Conservation (phyloP, 257 asterid genomes). For the Solanum verrucosum region DNA sequence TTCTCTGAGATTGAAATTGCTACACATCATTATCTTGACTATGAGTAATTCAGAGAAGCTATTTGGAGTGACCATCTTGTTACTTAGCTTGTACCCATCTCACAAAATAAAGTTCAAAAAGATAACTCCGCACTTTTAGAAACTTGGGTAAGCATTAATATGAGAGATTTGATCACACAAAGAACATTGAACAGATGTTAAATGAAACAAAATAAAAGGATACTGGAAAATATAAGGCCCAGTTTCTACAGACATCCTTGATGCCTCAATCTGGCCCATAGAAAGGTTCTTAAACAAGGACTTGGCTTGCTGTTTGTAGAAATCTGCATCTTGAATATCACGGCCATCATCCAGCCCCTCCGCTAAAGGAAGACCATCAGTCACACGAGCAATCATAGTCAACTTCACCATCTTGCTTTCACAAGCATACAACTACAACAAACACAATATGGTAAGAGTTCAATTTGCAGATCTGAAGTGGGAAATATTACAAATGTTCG, state of each 20-base stretch:
- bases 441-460: background rate
- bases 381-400: constrained; percentile 96
- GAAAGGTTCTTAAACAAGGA: constrained; percentile 81
- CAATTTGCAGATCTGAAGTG: background rate
- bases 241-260: constrained; percentile 92
- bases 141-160: background rate
- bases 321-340: constrained; percentile 74
- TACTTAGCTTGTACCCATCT: background rate
- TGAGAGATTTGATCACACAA: background rate
- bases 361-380: constrained; percentile 88
- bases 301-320: constrained; percentile 86
- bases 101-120: background rate
- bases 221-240: constrained; percentile 94
- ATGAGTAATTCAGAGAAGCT: background rate
- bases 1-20: background rate
- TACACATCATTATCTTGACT: background rate
- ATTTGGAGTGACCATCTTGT: background rate
- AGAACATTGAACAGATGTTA: background rate
- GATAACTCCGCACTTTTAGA: background rate
- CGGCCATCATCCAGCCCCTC: constrained; percentile 98
- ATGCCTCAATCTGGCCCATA: constrained; percentile 73
- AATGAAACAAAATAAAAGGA: constrained; percentile 27
- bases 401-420: constrained; percentile 70
- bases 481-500: background rate
- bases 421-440: constrained; percentile 9